A percentile compares a stretch with the other conserved stretches of the same genome.
Conservation (phyloP, 805 yeast genomes). For the Kazachstania psychrophila region DNA sequence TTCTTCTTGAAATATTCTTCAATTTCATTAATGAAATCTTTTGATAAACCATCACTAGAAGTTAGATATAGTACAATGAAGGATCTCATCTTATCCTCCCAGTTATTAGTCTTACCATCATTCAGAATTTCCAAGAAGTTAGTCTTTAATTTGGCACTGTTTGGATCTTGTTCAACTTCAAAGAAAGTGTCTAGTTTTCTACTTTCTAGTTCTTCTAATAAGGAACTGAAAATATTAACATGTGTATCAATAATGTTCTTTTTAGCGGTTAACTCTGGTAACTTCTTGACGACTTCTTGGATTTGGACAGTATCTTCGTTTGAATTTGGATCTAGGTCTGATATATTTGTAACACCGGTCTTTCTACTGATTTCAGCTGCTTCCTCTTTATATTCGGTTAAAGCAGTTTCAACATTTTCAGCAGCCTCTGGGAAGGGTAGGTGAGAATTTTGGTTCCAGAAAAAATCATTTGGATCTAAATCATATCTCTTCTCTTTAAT, state of each 20-base stretch:
- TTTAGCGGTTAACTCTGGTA: constrained; percentile 86
- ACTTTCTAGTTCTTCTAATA: constrained; percentile 76
- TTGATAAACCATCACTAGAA: constrained; percentile 34
- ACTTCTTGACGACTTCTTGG: constrained; percentile 79
- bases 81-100: constrained; percentile 81
- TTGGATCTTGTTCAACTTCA: constrained; percentile 81
- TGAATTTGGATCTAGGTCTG: constrained; percentile 55
- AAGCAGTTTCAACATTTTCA: constrained; percentile 82
- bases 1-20: constrained; percentile 52
- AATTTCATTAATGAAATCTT: constrained; percentile 47
- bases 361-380: constrained; percentile 77
- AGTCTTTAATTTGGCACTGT: constrained; percentile 39
- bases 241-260: constrained; percentile 89
- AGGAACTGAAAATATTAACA: constrained; percentile 84
- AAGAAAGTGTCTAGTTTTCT: constrained; percentile 83
- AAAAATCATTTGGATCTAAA: constrained; percentile 86
- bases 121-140: constrained; percentile 53
- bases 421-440: constrained; percentile 98
- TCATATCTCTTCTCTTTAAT: constrained; percentile 57
- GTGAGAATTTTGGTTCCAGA: constrained; percentile 78
- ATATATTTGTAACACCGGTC: constrained; percentile 59
- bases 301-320: constrained; percentile 54
- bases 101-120: constrained; percentile 45
- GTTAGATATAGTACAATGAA: constrained; percentile 67
- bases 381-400: constrained; percentile 72